A percentile compares a stretch with the other conserved stretches of the same genome.
Conservation (phyloP, 2,329 filamentous ascomycete species). For the Penicillium polonicum region DNA sequence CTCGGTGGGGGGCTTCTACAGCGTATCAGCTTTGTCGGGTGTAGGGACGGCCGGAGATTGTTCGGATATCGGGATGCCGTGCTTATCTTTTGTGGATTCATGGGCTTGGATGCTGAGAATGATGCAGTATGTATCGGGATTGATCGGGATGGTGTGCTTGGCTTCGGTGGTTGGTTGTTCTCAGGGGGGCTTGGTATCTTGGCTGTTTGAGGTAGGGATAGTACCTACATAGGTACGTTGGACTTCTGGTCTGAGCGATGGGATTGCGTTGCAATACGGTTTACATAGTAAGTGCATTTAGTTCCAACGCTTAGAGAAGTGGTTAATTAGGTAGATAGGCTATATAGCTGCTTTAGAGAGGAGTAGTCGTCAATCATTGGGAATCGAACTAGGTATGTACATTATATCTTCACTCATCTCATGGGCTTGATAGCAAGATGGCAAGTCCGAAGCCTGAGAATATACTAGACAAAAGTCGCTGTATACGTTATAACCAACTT, state of each 20-base stretch:
- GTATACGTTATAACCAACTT: background rate
- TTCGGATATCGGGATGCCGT: constrained; percentile 9
- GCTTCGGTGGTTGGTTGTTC: background rate
- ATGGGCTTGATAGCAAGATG: background rate
- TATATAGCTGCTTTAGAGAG: background rate
- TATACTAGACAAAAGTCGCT: background rate
- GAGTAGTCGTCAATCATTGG: background rate
- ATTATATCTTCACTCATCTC: background rate
- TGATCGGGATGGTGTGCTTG: background rate
- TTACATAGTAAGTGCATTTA: background rate
- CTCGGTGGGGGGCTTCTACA: constrained; percentile 1
- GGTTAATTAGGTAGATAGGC: background rate
- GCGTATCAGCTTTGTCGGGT: background rate
- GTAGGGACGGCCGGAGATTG: background rate
- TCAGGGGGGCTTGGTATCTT: background rate
- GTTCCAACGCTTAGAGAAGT: background rate
- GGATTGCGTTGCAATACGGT: background rate
- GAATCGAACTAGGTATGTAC: background rate
- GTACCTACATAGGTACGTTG: background rate
- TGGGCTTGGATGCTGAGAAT: background rate
- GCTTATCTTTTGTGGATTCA: background rate
- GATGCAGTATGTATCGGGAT: background rate
- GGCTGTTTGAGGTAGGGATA: background rate
- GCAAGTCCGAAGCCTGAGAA: background rate
- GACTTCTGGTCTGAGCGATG: background rate